Percentiles rank a stretch among this genome's conserved stretches.
Conservation (phyloP, 2,329 filamentous ascomycete species). For the Aspergillus aculeatus region DNA sequence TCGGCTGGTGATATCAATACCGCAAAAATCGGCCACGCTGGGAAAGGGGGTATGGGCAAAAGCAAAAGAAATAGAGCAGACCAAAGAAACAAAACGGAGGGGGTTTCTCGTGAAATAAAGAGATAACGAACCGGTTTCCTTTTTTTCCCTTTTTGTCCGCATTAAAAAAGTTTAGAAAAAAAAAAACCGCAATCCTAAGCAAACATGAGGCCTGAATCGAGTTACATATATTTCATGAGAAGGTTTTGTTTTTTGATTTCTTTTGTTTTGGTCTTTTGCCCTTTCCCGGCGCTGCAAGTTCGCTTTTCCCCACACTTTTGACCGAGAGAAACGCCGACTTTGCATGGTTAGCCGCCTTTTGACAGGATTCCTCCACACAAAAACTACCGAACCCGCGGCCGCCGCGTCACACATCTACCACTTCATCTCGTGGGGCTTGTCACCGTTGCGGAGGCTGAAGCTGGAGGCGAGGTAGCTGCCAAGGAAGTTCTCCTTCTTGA, state of each 20-base stretch:
- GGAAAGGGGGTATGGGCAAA: slow-evolving; percentile 4
- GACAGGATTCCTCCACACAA: slow-evolving; percentile 39
- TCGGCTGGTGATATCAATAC: slow-evolving; percentile 29
- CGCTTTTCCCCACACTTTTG: slow-evolving; percentile 1
- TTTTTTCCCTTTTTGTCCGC: not conserved
- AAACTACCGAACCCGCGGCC: slow-evolving; percentile 42
- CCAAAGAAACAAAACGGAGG: not conserved
- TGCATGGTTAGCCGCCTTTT: slow-evolving; percentile 36
- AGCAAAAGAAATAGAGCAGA: not conserved
- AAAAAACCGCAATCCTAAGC: slow-evolving; percentile 34
- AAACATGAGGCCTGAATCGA: slow-evolving; percentile 39
- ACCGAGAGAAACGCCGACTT: slow-evolving; percentile 31
- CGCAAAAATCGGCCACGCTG: slow-evolving; percentile 32
- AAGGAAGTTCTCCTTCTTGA: slow-evolving; percentile 98
- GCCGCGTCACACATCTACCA: slow-evolving; percentile 67
- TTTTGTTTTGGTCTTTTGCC: slow-evolving; percentile 14
- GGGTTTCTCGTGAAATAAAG: slow-evolving; percentile 30
- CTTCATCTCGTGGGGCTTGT: slow-evolving; percentile 99
- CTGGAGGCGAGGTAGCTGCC: slow-evolving; percentile 89
- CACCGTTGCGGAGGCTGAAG: slow-evolving; percentile 98
- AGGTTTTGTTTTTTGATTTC: not conserved
- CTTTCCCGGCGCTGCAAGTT: slow-evolving; percentile 32
- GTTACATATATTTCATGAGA: slow-evolving; percentile 44
- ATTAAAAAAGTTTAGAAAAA: slow-evolving; percentile 15
- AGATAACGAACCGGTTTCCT: slow-evolving; percentile 33